phyloP scores from a whole-genome alignment of 2,329 filamentous ascomycete species.

The Sporothrix variecibatus region DNA sequence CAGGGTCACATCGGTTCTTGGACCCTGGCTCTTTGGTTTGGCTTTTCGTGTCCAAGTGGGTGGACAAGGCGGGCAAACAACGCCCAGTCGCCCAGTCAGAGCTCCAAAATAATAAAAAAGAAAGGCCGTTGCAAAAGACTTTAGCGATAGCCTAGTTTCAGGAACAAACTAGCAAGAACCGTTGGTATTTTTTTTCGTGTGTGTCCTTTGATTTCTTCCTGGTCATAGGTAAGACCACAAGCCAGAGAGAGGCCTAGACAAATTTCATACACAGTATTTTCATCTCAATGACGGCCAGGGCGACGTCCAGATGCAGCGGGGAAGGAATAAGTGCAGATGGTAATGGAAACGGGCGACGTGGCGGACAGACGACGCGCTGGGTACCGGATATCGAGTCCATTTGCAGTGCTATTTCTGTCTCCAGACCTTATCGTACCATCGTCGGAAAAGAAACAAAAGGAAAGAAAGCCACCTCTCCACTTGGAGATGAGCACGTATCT shows the following conservation, averaged over 20 bases:
- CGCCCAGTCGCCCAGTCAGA: not conserved
- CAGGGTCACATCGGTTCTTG: not conserved
- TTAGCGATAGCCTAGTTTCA: not conserved
- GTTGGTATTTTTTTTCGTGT: not conserved
- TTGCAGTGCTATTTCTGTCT: not conserved
- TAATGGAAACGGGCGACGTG: not conserved
- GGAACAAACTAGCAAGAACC: not conserved
- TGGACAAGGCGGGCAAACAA: not conserved
- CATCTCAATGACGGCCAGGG: not conserved
- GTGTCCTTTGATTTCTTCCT: not conserved
- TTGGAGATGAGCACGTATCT: not conserved
- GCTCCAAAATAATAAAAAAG: not conserved
- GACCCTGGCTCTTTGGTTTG: too few relatives aligned
- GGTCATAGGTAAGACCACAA: not conserved
- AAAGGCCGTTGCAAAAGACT: slow-evolving; percentile 1
- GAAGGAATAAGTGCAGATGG: too few relatives aligned
- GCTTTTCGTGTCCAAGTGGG: not conserved
- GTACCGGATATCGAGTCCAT: not conserved
- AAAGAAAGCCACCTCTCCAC: not conserved
- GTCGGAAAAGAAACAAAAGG: not conserved
- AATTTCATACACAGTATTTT: not conserved
- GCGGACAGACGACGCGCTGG: slow-evolving; percentile 9
- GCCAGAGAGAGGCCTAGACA: not conserved
- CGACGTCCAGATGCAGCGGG: not conserved
- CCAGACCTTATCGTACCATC: not conserved